phyloP scores from a whole-genome alignment of 352 stramenopile species.

The Pythium pyrilobum region DNA sequence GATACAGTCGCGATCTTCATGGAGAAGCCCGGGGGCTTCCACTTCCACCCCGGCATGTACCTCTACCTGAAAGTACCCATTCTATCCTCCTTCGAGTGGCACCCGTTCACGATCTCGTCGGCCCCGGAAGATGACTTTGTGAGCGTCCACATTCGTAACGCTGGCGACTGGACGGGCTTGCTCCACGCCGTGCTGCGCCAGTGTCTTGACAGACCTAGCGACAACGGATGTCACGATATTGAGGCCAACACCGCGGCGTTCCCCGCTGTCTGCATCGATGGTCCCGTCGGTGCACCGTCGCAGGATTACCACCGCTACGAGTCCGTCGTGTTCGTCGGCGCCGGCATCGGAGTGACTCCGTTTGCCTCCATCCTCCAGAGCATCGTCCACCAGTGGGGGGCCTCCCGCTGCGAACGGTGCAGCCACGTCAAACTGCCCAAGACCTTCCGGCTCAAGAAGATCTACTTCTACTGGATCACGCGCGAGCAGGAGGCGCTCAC shows the following conservation, averaged over 20 bases:
- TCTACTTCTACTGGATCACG: slow-evolving; percentile 85
- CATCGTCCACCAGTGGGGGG: slow-evolving; percentile 59
- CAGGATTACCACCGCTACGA: slow-evolving; percentile 60
- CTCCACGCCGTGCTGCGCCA: slow-evolving; percentile 31
- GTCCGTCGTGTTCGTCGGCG: slow-evolving; percentile 63
- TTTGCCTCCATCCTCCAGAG: slow-evolving; percentile 55
- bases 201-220: no score
- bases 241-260: slow-evolving; percentile 36
- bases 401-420: slow-evolving; percentile 43
- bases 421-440: slow-evolving; percentile 47
- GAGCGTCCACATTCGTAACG: slow-evolving; percentile 63
- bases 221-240: no score
- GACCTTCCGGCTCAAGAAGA: slow-evolving; percentile 63
- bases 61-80: slow-evolving; percentile 77
- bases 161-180: slow-evolving; percentile 62
- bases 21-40: slow-evolving; percentile 50
- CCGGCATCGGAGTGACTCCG: not conserved
- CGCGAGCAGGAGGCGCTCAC: slow-evolving; percentile 62
- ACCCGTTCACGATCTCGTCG: slow-evolving; percentile 88
- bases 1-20: slow-evolving; percentile 62
- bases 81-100: slow-evolving; percentile 79
- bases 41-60: slow-evolving; percentile 74
- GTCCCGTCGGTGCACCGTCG: slow-evolving; percentile 47
- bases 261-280: slow-evolving; percentile 50
- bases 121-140: slow-evolving; percentile 64